Evolutionary conservation across 176 grass and related monocot genomes (phyloP), one percentile per base, ranked within the genome.

Genomic region (Juncus effusus): DNA sequence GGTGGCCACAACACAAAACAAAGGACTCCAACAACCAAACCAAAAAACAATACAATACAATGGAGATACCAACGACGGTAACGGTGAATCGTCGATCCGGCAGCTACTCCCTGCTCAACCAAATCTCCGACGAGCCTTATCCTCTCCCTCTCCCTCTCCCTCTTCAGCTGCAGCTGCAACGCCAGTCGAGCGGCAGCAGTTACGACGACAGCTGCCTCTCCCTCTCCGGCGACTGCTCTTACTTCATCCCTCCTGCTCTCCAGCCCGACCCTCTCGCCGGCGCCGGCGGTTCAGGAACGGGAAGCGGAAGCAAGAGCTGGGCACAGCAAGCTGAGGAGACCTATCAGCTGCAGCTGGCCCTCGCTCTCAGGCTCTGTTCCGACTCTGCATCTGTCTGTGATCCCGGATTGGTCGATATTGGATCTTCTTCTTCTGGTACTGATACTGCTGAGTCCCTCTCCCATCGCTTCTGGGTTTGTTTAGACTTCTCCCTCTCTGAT

Each of bases 251-350:
- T 19, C 54, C 66, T 6, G 60, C 51, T 40, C 13, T 54, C 51
- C 61, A 13, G 65, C 62, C 40, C 47, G 54, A 49, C 16, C 36
- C 58, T 3, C 6, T 77, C 13, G 68, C 76, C 36, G 19, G 54
- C 2, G 77, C 51, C 6, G 59, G 45, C 28, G 60, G 49, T 51
- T 51, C 58, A 1, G 42, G 59, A 10, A 44, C 47, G 5, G 36
- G 72, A 54, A 64, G 72, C 40, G 64, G 54, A 28, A 55, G 80
- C 44, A 93, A 93, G 83, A 99, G 88, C 83, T 93, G 94, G 94
- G 88, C 94, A 16, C 94, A 92, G 82, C 94, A 99, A 86, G 94
- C 88, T 2, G 88, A 92, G 82, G 94, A 97, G 73, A 93, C 94
- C 38, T 99, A 99, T 83, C 94, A 93, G 63, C 81, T 99, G 47